Conservation (phyloP, 768 basidiomycete genomes). For the Tylopilus felleus region DNA sequence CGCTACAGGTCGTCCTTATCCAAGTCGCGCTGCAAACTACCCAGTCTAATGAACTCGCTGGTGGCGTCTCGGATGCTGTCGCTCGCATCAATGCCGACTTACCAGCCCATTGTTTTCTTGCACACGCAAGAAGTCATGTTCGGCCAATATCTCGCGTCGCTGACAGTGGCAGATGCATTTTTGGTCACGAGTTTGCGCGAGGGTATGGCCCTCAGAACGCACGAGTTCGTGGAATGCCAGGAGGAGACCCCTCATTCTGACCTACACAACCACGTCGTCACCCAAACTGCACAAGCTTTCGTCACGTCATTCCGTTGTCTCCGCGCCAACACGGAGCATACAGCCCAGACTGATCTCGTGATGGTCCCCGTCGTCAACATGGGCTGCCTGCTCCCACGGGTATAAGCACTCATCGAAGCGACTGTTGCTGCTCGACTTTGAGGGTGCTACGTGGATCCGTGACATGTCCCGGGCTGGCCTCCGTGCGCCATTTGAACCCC, state of each 20-base stretch:
- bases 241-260: constrained; percentile 72
- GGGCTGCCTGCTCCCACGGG: constrained; percentile 54
- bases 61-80: constrained; percentile 67
- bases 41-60: constrained; percentile 68
- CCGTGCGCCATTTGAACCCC: constrained; percentile 39
- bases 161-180: constrained; percentile 83
- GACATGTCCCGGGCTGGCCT: constrained; percentile 50
- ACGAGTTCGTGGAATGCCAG: constrained; percentile 86
- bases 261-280: constrained; percentile 79
- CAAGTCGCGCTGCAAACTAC: constrained; percentile 86
- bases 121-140: constrained; percentile 85
- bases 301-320: constrained; percentile 74
- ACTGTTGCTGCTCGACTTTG: constrained; percentile 72
- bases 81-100: constrained; percentile 85
- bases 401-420: constrained; percentile 65
- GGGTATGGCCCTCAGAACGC: constrained; percentile 80
- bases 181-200: constrained; percentile 81
- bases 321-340: constrained; percentile 70
- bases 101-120: constrained; percentile 83
- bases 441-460: constrained; percentile 73
- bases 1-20: constrained; percentile 67
- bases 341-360: constrained; percentile 27
- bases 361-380: constrained; percentile 43
- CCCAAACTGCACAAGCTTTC: constrained; percentile 84
- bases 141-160: constrained; percentile 76